phyloP scores from a whole-genome alignment of 345 rosid genomes.

The Erysimum cheiranthoides region DNA sequence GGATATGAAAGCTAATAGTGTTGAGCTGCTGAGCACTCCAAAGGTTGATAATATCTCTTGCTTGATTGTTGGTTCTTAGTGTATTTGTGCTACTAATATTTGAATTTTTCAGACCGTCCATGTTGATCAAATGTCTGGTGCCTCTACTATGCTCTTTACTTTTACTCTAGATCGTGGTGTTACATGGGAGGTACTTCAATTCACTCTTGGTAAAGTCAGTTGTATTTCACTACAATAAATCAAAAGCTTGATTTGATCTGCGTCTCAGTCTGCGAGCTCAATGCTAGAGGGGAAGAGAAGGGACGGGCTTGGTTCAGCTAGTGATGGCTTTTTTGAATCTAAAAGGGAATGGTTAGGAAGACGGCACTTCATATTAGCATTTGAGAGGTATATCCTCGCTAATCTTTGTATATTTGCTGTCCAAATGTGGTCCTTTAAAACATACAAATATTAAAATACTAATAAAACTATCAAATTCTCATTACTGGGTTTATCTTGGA shows the following conservation, averaged over 20 bases:
- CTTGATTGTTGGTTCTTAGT: conserved; percentile 27
- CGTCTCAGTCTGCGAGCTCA: conserved; percentile 72
- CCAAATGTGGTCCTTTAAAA: not conserved
- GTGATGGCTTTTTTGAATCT: conserved; percentile 96
- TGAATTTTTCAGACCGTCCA: conserved; percentile 73
- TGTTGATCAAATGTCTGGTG: conserved; percentile 96
- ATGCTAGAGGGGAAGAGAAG: conserved; percentile 78
- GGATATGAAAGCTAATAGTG: conserved; percentile 88
- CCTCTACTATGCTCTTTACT: conserved; percentile 86
- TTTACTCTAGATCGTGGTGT: conserved; percentile 93
- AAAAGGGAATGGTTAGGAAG: conserved; percentile 96
- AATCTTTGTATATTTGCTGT: conserved; percentile 19
- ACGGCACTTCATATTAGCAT: conserved; percentile 88
- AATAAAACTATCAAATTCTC: conserved; percentile 14
- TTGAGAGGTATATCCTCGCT: conserved; percentile 69
- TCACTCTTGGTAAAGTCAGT: conserved; percentile 22
- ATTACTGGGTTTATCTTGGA: conserved; percentile 36
- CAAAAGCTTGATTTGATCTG: conserved; percentile 29
- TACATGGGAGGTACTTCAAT: conserved; percentile 81
- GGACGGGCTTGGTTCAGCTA: conserved; percentile 80
- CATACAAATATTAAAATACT: not conserved
- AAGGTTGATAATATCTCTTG: conserved; percentile 62
- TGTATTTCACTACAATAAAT: conserved; percentile 13
- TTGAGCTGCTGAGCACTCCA: conserved; percentile 82
- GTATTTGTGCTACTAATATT: conserved; percentile 41